Evolutionary conservation across 1,284 basidiomycete species (phyloP).

Genomic region (Malassezia pachydermatis): DNA sequence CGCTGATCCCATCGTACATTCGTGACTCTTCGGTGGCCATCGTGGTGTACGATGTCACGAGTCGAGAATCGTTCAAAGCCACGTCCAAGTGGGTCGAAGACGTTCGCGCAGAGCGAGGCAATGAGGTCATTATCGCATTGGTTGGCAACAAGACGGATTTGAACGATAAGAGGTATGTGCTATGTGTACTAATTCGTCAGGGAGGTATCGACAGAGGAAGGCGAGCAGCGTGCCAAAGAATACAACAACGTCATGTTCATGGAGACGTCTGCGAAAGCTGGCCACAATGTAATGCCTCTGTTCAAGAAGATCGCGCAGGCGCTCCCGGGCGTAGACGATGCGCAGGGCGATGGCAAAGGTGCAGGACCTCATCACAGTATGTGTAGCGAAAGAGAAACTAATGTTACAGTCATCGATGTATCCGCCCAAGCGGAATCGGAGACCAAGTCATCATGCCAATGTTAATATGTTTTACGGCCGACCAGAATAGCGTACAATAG

Average conservation of each 20-base stretch:
- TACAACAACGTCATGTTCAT: conserved; percentile 87
- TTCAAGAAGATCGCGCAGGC: conserved; percentile 99
- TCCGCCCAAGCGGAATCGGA: neutral
- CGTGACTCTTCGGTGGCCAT: conserved; percentile 96
- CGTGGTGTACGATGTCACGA: conserved; percentile 97
- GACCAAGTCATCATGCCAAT: conserved; percentile 8
- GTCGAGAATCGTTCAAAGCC: conserved; percentile 93
- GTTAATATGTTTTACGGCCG: too few relatives aligned
- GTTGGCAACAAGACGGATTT: conserved; percentile 97
- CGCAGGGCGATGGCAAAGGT: conserved; percentile 56
- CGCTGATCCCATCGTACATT: conserved; percentile 96
- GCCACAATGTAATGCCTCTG: conserved; percentile 95
- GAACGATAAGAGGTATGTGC: conserved; percentile 39
- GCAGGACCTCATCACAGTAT: conserved; percentile 49
- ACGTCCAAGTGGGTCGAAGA: conserved; percentile 99
- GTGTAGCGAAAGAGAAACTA: conserved; percentile 17
- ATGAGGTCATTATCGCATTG: conserved; percentile 95
- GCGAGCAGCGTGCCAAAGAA: conserved; percentile 82
- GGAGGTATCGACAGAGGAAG: conserved; percentile 97
- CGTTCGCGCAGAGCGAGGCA: conserved; percentile 89
- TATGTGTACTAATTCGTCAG: conserved; percentile 43
- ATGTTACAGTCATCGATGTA: conserved; percentile 8
- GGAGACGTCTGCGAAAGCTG: conserved; percentile 98
- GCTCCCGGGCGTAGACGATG: conserved; percentile 79
- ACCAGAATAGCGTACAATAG: too few relatives aligned